Evolutionary conservation across 345 rosid genomes (phyloP).

Genomic region (Linum tenue): DNA sequence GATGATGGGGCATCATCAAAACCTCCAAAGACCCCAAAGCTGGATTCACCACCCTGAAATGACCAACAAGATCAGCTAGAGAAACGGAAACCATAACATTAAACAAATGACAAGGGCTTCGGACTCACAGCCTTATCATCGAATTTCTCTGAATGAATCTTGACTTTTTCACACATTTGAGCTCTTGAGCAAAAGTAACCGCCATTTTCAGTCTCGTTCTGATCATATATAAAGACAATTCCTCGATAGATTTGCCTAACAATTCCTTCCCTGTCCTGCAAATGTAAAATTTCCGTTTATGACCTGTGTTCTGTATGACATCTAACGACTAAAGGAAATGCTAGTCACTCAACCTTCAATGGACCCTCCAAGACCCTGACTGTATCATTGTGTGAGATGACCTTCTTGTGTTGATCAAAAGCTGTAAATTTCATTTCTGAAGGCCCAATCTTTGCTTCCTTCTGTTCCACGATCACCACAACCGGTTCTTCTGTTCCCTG

Average conservation of each 20-base stretch:
- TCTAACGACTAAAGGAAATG: neutral
- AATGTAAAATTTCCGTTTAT: constrained; percentile 11
- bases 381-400: constrained; percentile 56
- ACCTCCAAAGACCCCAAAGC: constrained; percentile 18
- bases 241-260: constrained; percentile 85
- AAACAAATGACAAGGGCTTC: neutral
- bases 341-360: constrained; percentile 41
- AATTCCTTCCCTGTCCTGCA: constrained; percentile 84
- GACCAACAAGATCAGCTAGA: neutral
- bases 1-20: constrained; percentile 58
- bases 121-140: constrained; percentile 48
- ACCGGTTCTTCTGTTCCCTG: constrained; percentile 57
- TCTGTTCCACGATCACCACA: constrained; percentile 45
- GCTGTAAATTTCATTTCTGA: constrained; percentile 71
- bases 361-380: constrained; percentile 78
- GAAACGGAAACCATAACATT: neutral
- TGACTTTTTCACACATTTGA: constrained; percentile 67
- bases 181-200: constrained; percentile 78
- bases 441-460: constrained; percentile 48
- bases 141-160: constrained; percentile 30
- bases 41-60: constrained; percentile 49
- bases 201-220: constrained; percentile 68
- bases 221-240: constrained; percentile 52
- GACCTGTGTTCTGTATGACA: neutral
- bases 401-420: constrained; percentile 50